Conservation (phyloP, 2,329 filamentous ascomycete species). For the Ascochyta viciae-villosae region DNA sequence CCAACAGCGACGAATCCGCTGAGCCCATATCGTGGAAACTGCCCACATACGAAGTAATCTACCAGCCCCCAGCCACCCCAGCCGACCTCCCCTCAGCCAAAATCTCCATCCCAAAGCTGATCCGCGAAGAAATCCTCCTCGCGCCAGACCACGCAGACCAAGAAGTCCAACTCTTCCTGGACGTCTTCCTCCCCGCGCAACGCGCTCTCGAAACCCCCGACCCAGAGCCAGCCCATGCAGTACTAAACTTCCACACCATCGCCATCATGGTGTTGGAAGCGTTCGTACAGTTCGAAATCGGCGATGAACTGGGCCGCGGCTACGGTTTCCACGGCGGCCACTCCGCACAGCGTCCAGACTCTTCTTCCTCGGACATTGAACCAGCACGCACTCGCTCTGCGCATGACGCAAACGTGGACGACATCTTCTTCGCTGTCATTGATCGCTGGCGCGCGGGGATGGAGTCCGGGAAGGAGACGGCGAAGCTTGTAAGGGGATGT, state of each 20-base stretch:
- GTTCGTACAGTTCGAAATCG: slow-evolving; percentile 33
- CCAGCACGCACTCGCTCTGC: slow-evolving; percentile 11
- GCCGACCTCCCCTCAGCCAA: slow-evolving; percentile 31
- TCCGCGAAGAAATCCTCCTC: slow-evolving; percentile 42
- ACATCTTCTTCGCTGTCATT: slow-evolving; percentile 42
- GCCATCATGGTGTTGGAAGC: slow-evolving; percentile 42
- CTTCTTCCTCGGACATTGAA: neutral
- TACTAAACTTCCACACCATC: slow-evolving; percentile 46
- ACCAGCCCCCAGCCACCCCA: slow-evolving; percentile 14
- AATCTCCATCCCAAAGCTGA: slow-evolving; percentile 48
- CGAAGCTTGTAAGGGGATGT: slow-evolving; percentile 31
- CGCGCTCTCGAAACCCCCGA: slow-evolving; percentile 25
- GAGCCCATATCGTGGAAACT: slow-evolving; percentile 25
- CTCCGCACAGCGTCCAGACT: neutral
- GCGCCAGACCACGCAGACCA: slow-evolving; percentile 31
- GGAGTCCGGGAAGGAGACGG: slow-evolving; percentile 20
- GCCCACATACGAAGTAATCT: slow-evolving; percentile 25
- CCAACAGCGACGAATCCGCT: slow-evolving; percentile 2
- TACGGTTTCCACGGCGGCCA: slow-evolving; percentile 10
- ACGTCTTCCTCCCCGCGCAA: slow-evolving; percentile 41
- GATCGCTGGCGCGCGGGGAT: slow-evolving; percentile 43
- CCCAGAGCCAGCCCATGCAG: slow-evolving; percentile 25
- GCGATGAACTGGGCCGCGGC: slow-evolving; percentile 27
- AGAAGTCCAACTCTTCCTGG: slow-evolving; percentile 36
- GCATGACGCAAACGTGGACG: slow-evolving; percentile 29